Conservation (phyloP, 768 basidiomycete genomes). For the Serpula lacrymans region DNA sequence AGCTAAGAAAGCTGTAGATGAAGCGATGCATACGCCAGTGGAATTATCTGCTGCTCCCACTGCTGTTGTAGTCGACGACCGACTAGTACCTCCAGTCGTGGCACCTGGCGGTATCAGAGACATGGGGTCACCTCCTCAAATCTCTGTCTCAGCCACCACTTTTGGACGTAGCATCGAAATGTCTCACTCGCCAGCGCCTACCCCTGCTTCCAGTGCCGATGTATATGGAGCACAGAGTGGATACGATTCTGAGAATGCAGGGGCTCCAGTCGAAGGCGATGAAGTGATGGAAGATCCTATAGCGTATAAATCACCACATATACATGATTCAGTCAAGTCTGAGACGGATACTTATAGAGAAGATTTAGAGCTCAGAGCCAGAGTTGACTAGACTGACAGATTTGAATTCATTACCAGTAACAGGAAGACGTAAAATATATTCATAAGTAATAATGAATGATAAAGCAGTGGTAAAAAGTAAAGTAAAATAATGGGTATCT, state of each 20-base stretch:
- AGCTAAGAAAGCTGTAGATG: constrained; percentile 35
- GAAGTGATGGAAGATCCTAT: constrained; percentile 10
- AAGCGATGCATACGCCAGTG: neutral
- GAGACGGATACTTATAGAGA: too few relatives aligned
- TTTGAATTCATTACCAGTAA: too few relatives aligned
- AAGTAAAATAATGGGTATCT: too few relatives aligned
- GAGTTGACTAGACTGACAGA: constrained; percentile 1
- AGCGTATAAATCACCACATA: neutral
- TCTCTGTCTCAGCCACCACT: neutral
- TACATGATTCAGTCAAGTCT: neutral
- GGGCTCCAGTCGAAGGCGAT: constrained; percentile 25
- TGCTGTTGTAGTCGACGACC: neutral
- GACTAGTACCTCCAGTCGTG: neutral
- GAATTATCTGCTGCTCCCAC: constrained; percentile 2
- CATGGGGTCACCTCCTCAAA: neutral
- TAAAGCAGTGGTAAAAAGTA: too few relatives aligned
- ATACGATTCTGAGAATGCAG: constrained; percentile 53
- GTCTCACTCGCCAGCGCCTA: constrained; percentile 48
- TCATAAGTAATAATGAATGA: too few relatives aligned
- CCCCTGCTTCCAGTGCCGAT: constrained; percentile 48
- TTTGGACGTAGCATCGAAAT: neutral
- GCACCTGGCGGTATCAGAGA: constrained; percentile 1
- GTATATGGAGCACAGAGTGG: constrained; percentile 48
- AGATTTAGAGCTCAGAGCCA: too few relatives aligned
- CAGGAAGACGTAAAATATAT: too few relatives aligned